phyloP scores from a whole-genome alignment of 345 rosid genomes.

The Dipteronia dyeriana region DNA sequence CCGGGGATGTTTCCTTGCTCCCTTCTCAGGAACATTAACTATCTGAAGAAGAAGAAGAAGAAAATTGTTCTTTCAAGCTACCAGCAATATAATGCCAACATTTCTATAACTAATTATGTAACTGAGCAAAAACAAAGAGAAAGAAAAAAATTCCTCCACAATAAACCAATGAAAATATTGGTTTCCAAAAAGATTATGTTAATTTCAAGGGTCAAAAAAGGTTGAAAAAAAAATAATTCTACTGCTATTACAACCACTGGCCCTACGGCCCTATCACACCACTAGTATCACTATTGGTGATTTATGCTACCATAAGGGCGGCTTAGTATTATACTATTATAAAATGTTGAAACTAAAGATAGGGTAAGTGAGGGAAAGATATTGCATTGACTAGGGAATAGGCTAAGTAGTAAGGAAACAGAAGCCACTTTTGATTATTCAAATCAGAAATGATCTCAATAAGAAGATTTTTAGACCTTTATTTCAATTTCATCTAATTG shows the following conservation, averaged over 20 bases:
- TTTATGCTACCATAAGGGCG: background rate
- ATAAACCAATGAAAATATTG: background rate
- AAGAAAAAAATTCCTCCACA: background rate
- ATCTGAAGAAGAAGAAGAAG: constrained; percentile 46
- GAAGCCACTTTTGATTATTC: background rate
- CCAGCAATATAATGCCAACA: constrained; percentile 9
- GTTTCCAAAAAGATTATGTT: background rate
- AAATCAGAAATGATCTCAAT: background rate
- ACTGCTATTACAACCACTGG: background rate
- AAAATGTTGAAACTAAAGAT: background rate
- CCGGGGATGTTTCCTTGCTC: constrained; percentile 97
- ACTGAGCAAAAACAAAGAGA: background rate
- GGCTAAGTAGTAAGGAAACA: constrained; percentile 3
- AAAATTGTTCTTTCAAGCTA: constrained; percentile 24
- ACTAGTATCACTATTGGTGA: no score
- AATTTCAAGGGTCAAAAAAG: background rate
- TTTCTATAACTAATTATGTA: background rate
- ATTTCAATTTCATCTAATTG: background rate
- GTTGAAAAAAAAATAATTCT: background rate
- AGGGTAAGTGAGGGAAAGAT: background rate
- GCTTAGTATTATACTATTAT: background rate
- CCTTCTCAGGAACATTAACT: constrained; percentile 97
- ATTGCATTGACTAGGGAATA: background rate
- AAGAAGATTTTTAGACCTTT: background rate
- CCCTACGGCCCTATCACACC: background rate